Evolutionary conservation across 2,329 filamentous ascomycete genomes (phyloP), one percentile per base, ranked within the genome.

Genomic region (Davidsoniella eucalypti): DNA sequence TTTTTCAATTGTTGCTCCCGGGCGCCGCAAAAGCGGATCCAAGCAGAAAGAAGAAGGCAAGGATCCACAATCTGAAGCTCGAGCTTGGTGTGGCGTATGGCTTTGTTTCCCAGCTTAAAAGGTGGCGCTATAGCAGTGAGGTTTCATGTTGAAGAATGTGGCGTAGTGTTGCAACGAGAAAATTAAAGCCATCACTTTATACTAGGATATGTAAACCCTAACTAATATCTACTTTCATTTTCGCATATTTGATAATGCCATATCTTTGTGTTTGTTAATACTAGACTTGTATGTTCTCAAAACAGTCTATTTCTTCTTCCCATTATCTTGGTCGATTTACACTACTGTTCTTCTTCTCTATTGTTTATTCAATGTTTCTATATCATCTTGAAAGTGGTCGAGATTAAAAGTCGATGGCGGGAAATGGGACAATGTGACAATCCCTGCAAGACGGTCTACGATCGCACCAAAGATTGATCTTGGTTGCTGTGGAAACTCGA

Each of bases 401-500:
- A 33, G 10, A 26, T 18, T 43, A 44, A 44, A 41, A 41, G 21
- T 43, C 29, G 36, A 40, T 46, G 49, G 49, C 36, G 49, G 47
- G 47, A 37, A 50, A 38, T 8, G 29, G 8, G 23, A 26, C 2
- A 21, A 21, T 21, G 21, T 21, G 21, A 21, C 21, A 21, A 25
- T 9, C 17, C 23, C n/a, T 52, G 50, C 23, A 8, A 33, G 26
- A 33, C 26, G 26, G 8, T 33, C 26, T 9, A 33, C 26, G 6
- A 10, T 4, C 2, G 10, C 8, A 33, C 26, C 26, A 10, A 33
- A 33, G 26, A 33, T 10, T 42, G 29, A 21, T 26, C 9, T 37
- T 21, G n/a, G 52, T 53, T 53, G 48, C 52, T 48, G 44, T 40
- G 43, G 52, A 42, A 50, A 53, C 48, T 25, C 14, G 33, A 25